A percentile compares a stretch with the other conserved stretches of the same genome.
These are phyloP conservation scores for Kernera saxatilis DNA, from an alignment of 345 rosid genomes.

Conservation along the genomic window DNA sequence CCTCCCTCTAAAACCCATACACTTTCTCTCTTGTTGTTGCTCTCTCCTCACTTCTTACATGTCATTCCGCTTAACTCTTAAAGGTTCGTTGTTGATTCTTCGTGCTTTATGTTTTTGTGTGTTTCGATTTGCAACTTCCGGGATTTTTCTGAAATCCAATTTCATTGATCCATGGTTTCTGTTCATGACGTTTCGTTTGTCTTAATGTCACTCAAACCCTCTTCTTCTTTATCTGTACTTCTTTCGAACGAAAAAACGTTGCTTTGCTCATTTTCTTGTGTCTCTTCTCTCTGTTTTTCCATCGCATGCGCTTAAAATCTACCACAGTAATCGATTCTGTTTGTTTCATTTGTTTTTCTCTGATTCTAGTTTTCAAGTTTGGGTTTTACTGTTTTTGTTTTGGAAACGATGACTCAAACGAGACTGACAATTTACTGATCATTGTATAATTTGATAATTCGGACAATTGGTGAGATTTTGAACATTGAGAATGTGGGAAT, in stretches of 20 bases:
- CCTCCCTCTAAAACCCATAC: conserved; percentile 10
- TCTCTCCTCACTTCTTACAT: background rate
- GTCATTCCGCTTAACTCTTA: background rate
- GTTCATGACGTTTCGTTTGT: conserved; percentile 6
- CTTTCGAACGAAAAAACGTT: background rate
- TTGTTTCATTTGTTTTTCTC: background rate
- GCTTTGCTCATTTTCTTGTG: background rate
- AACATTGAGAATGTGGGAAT: background rate
- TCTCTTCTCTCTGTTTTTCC: background rate
- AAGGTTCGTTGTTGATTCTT: conserved; percentile 16
- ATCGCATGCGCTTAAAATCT: background rate
- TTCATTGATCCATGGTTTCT: background rate
- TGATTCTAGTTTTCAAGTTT: background rate
- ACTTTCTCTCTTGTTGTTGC: background rate
- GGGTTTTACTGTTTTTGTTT: background rate
- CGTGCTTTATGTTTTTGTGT: background rate
- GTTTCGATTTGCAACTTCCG: background rate
- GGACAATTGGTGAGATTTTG: background rate
- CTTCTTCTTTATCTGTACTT: background rate
- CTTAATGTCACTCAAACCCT: background rate
- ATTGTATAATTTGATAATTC: background rate
- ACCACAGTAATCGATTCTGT: background rate
- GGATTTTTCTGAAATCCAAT: background rate
- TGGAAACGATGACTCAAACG: background rate
- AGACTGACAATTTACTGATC: background rate